Evolutionary conservation across 2,329 filamentous ascomycete genomes (phyloP), one percentile per base, ranked within the genome.

Genomic region (Huntiella abstrusa): DNA sequence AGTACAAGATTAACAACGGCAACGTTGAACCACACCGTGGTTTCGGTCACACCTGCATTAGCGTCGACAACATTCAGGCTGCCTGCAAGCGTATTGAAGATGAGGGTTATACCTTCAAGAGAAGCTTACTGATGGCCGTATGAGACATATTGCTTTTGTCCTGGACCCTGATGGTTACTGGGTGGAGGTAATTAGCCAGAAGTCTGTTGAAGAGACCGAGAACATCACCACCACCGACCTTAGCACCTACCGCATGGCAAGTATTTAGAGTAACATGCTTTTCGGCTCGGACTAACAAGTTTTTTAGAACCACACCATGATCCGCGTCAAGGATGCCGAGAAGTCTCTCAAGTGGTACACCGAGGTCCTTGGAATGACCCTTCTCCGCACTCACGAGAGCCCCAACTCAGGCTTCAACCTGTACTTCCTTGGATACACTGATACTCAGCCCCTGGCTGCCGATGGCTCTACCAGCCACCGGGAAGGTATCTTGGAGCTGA

Each of bases 71-170:
- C 60, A 80, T 95, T 52, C 83, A 93, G 64, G 84, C 81, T 3
- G 87, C 88, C 2, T 96, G 91, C 67, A 68, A 86, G 66, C 74
- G 87, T 48, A 72, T 98, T 51, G 85, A 93, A 61, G 82, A 88
- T 58, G 86, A 82, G 5, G 87, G 87, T 0, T 94, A 94, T 65
- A 73, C 73, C 52, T 98, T 96, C 64, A 85, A 96, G 70, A 96
- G 75, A 92, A 84, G 64, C 68, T 96, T 48, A 76, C 76, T 0
- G 88, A 96, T 53, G 91, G 91, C 2, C 73, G 80, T 48, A 93
- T 92, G 83, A 73, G 71, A 56, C 64, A 83, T 57, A 93, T 96
- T 56, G 91, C 88, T 1, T 96, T 96, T 59, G 87, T 71, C 1
- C 73, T 94, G 46, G 86, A 93, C 55, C 86, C 86, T 0, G 84